Conservation (phyloP, 371 early-diverging fungal genomes). For the Quaeritorhiza haematococci region DNA sequence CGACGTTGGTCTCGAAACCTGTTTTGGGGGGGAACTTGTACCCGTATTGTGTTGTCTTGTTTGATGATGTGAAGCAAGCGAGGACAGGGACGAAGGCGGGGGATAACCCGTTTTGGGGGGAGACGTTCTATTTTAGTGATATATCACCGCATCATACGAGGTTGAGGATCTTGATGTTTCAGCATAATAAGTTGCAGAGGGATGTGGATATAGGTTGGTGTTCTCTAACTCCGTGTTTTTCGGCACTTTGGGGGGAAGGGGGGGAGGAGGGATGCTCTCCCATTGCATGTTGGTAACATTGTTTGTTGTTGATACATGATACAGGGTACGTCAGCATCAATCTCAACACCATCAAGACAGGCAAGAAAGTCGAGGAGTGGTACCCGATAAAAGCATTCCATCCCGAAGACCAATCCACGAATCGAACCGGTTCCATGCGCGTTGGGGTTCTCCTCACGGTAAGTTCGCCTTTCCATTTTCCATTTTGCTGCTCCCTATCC, state of each 20-base stretch:
- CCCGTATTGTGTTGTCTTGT: slow-evolving; percentile 26
- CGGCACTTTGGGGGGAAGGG: no score
- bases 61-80: slow-evolving; percentile 34
- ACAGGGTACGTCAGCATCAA: slow-evolving; percentile 26
- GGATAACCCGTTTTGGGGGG: slow-evolving; percentile 37
- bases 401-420: no score
- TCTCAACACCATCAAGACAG: slow-evolving; percentile 16
- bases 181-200: slow-evolving; percentile 21
- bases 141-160: slow-evolving; percentile 23
- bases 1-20: no score
- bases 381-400: slow-evolving; percentile 15
- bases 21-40: slow-evolving; percentile 2
- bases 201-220: slow-evolving; percentile 21
- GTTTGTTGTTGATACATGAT: no score
- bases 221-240: not conserved
- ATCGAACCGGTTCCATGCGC: not conserved
- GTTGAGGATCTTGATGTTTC: slow-evolving; percentile 18
- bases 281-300: not conserved
- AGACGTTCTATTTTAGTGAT: slow-evolving; percentile 23
- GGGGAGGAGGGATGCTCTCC: no score
- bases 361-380: slow-evolving; percentile 31
- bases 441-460: no score
- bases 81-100: slow-evolving; percentile 28
- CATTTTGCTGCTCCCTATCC: no score
- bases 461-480: no score